Evolutionary conservation across 371 early-diverging fungal species (phyloP).

Genomic region (Capniomyces stellatus): DNA sequence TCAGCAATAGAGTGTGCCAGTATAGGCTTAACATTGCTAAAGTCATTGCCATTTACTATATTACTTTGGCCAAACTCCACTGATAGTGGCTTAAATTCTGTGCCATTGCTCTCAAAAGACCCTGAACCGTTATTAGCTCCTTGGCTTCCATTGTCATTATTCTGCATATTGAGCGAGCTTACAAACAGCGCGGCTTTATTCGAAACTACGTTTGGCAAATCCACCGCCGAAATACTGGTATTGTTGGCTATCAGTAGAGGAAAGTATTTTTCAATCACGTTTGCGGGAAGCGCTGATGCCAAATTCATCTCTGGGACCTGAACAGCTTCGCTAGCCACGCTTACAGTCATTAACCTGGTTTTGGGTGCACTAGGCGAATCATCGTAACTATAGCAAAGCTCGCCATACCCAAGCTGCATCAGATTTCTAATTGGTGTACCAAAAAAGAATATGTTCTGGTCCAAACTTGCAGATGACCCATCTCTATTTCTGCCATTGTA

Average conservation of each 20-base stretch:
- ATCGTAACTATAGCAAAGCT: conserved; percentile 22
- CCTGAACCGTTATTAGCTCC: too few species aligned
- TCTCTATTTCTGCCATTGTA: conserved; percentile 11
- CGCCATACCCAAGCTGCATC: conserved; percentile 23
- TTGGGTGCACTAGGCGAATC: conserved; percentile 4
- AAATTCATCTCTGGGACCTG: conserved; percentile 8
- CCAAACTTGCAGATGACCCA: neutral
- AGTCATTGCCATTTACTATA: too few species aligned
- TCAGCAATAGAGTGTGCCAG: too few species aligned
- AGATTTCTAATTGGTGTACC: conserved; percentile 8
- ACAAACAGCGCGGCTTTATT: neutral
- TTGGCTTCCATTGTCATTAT: too few species aligned
- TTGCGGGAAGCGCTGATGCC: conserved; percentile 1
- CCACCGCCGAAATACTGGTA: neutral
- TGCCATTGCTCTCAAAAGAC: too few species aligned
- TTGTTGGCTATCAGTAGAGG: neutral
- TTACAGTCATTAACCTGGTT: too few species aligned
- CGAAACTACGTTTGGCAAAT: neutral
- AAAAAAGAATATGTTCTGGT: conserved; percentile 6
- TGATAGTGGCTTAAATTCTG: neutral
- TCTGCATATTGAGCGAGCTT: neutral
- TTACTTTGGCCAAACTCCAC: too few species aligned
- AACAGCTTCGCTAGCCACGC: conserved; percentile 7
- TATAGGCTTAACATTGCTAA: neutral
- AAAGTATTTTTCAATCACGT: conserved; percentile 5